These are phyloP conservation scores for Allium sativum DNA, from an alignment of 106 monocot genomes.

Conservation along the genomic window DNA sequence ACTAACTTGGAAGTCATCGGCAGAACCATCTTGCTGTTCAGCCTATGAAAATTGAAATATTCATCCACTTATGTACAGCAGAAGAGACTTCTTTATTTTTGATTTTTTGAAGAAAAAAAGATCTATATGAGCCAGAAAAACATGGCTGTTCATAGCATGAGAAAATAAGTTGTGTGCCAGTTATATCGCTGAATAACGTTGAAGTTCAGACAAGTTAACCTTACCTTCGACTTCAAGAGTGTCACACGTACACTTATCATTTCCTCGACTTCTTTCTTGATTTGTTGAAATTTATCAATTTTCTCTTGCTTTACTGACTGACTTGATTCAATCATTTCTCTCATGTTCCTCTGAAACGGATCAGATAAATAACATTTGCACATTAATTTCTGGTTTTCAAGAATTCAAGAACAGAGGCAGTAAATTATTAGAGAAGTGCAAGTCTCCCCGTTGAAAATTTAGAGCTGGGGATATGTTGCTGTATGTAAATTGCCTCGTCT, in stretches of 20 bases:
- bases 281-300: conserved; percentile 59
- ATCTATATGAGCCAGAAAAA: too few relatives aligned
- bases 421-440: too few relatives aligned
- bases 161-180: too few relatives aligned
- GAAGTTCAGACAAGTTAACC: not conserved
- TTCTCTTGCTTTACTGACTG: conserved; percentile 82
- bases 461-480: too few relatives aligned
- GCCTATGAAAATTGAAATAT: conserved; percentile 12
- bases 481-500: too few relatives aligned
- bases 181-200: not conserved
- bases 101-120: too few relatives aligned
- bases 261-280: conserved; percentile 79
- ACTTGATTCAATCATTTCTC: conserved; percentile 84
- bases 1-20: conserved; percentile 65
- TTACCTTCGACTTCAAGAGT: conserved; percentile 53
- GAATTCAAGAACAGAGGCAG: not conserved
- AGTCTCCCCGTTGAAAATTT: too few relatives aligned
- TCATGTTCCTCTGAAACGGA: conserved; percentile 72
- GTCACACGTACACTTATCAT: conserved; percentile 65
- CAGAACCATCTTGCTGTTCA: conserved; percentile 54
- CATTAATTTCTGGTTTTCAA: conserved; percentile 1
- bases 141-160: too few relatives aligned
- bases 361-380: not conserved
- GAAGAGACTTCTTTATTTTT: too few relatives aligned
- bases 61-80: not conserved